phyloP scores from a whole-genome alignment of 2,329 filamentous ascomycete genomes.

The Alternaria consortialis region DNA sequence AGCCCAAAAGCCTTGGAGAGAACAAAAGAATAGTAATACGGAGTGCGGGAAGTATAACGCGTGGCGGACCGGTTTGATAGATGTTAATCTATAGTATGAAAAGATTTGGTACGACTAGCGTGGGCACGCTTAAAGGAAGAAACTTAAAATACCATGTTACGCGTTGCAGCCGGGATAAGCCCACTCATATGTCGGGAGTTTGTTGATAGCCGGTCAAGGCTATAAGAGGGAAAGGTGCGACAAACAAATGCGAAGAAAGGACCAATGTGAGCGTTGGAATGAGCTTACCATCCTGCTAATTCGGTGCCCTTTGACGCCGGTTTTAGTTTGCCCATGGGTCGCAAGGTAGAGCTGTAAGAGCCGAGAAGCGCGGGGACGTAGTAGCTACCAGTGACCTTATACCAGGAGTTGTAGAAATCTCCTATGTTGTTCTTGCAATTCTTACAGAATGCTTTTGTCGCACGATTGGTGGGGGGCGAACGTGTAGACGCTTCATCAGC shows the following conservation, averaged over 20 bases:
- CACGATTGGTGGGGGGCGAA: slow-evolving; percentile 26
- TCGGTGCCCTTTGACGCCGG: slow-evolving; percentile 40
- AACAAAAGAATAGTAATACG: slow-evolving; percentile 2
- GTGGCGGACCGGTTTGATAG: slow-evolving; percentile 47
- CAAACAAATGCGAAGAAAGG: slow-evolving; percentile 1
- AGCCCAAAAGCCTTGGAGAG: slow-evolving; percentile 25
- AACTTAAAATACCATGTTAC: slow-evolving; percentile 44
- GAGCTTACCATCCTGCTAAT: slow-evolving; percentile 52
- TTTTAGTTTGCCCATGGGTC: slow-evolving; percentile 36
- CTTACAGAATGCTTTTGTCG: slow-evolving; percentile 43
- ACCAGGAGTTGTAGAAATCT: slow-evolving; percentile 52
- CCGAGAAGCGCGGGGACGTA: slow-evolving; percentile 47
- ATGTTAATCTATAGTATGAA: slow-evolving; percentile 52
- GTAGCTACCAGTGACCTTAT: slow-evolving; percentile 46
- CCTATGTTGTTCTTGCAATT: slow-evolving; percentile 41
- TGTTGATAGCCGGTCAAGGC: slow-evolving; percentile 35
- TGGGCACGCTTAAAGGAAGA: slow-evolving; percentile 44
- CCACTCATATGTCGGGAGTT: slow-evolving; percentile 41
- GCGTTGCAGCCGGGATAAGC: slow-evolving; percentile 47
- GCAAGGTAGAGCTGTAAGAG: slow-evolving; percentile 45
- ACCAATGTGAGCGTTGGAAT: slow-evolving; percentile 29
- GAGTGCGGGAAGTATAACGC: slow-evolving; percentile 22
- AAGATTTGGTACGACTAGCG: slow-evolving; percentile 46
- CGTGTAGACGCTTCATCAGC: slow-evolving; percentile 22
- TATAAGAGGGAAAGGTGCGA: slow-evolving; percentile 41